Conservation (phyloP, 345 rosid species). For the Rhizophora mangle region DNA sequence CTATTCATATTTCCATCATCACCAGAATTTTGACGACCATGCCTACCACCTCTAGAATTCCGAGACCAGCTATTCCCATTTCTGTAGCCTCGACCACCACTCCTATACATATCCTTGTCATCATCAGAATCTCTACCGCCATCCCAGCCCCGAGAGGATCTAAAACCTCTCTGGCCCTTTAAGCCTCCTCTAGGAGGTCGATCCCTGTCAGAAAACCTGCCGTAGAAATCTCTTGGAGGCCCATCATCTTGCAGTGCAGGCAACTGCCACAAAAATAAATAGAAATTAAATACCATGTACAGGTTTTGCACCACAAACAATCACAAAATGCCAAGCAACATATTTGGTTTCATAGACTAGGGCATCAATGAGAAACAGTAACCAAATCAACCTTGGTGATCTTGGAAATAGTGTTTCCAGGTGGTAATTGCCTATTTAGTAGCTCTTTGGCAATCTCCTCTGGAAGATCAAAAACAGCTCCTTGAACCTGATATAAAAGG, state of each 20-base stretch:
- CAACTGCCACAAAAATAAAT: constrained; percentile 43
- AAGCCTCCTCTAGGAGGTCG: constrained; percentile 51
- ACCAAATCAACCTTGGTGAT: constrained; percentile 61
- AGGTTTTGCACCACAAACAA: neutral
- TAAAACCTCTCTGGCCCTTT: constrained; percentile 39
- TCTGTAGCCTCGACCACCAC: constrained; percentile 54
- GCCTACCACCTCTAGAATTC: constrained; percentile 46
- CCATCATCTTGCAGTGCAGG: constrained; percentile 95
- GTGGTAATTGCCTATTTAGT: constrained; percentile 64
- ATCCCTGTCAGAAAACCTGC: constrained; percentile 75
- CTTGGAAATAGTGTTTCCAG: constrained; percentile 69
- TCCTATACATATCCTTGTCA: constrained; percentile 31
- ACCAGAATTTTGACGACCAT: constrained; percentile 56
- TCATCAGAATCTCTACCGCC: constrained; percentile 51
- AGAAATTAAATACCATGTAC: neutral
- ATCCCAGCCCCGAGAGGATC: constrained; percentile 58
- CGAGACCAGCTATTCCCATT: constrained; percentile 49
- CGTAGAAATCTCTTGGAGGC: constrained; percentile 73
- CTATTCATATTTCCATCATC: constrained; percentile 32
- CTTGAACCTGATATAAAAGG: constrained; percentile 66
- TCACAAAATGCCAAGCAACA: constrained; percentile 12
- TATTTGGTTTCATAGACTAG: neutral
- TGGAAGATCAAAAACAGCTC: constrained; percentile 94
- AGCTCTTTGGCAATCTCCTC: constrained; percentile 87
- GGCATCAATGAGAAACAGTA: neutral